phyloP scores from a whole-genome alignment of 2,329 filamentous ascomycete species.

The Sarocladiaceae sp. region DNA sequence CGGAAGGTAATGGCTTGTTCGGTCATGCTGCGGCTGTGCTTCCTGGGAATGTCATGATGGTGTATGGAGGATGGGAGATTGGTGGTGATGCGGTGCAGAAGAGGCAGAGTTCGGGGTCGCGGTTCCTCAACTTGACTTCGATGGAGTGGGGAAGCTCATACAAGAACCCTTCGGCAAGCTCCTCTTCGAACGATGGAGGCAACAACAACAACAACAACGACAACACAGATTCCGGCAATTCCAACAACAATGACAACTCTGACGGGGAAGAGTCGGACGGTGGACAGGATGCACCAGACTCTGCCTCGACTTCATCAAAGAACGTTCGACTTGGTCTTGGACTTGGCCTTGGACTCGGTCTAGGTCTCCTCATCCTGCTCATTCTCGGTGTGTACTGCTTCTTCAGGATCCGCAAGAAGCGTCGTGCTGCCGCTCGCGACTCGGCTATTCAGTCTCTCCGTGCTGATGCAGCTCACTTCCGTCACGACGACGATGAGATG shows the following conservation, averaged over 20 bases:
- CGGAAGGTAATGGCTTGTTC: slow-evolving; percentile 43
- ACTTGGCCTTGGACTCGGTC: slow-evolving; percentile 60
- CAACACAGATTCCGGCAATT: background rate
- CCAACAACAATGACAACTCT: background rate
- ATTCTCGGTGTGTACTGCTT: slow-evolving; percentile 36
- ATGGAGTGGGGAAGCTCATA: slow-evolving; percentile 50
- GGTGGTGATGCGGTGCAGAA: slow-evolving; percentile 25
- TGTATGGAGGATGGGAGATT: slow-evolving; percentile 59
- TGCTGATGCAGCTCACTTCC: slow-evolving; percentile 44
- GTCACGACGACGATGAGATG: slow-evolving; percentile 43
- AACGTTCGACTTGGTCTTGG: slow-evolving; percentile 50
- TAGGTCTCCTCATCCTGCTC: slow-evolving; percentile 44
- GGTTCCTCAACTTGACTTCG: slow-evolving; percentile 56
- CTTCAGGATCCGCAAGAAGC: slow-evolving; percentile 25
- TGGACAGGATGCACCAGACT: slow-evolving; percentile 19
- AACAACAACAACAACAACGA: slow-evolving; percentile 10
- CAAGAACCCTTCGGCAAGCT: slow-evolving; percentile 35
- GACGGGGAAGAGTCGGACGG: background rate
- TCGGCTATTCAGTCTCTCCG: slow-evolving; percentile 44
- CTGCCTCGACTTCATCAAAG: slow-evolving; percentile 15
- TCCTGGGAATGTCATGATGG: slow-evolving; percentile 65
- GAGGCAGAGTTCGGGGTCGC: slow-evolving; percentile 28
- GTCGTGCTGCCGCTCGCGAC: slow-evolving; percentile 35
- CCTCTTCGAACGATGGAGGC: slow-evolving; percentile 4
- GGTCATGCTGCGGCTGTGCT: slow-evolving; percentile 61